These are phyloP conservation scores for Haplographium delicatum DNA, from an alignment of 495 filamentous ascomycete genomes.

Conservation along the genomic window DNA sequence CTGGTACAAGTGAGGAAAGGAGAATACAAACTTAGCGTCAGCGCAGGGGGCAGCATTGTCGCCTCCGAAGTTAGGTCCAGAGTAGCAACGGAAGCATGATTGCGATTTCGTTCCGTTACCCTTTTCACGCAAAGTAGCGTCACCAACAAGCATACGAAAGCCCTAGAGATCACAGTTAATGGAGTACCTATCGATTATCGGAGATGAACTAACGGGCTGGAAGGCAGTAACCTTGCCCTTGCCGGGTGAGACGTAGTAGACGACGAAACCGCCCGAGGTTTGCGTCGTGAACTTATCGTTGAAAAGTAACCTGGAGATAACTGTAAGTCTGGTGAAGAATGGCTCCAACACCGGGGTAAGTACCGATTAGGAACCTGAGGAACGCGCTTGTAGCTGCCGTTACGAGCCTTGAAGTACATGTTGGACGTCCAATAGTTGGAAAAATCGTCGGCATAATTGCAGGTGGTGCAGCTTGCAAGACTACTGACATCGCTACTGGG, in stretches of 20 bases:
- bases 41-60: conserved; percentile 39
- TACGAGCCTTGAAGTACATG: conserved; percentile 34
- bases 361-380: conserved; percentile 35
- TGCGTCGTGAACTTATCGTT: conserved; percentile 23
- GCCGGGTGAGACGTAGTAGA: conserved; percentile 24
- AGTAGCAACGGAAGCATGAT: conserved; percentile 44
- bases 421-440: conserved; percentile 40
- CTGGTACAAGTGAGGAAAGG: no score
- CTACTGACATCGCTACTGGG: conserved; percentile 24
- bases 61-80: conserved; percentile 43
- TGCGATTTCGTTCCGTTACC: conserved; percentile 8
- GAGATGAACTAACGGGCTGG: conserved; percentile 27
- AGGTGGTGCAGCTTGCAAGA: conserved; percentile 28
- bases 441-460: conserved; percentile 30
- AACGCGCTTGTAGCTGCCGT: conserved; percentile 35
- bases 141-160: conserved; percentile 42
- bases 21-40: conserved; percentile 31
- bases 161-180: conserved; percentile 25
- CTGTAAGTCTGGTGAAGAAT: no score
- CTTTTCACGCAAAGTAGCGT: conserved; percentile 21
- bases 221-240: background rate
- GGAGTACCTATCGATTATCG: conserved; percentile 3
- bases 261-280: conserved; percentile 33
- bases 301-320: no score
- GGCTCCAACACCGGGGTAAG: no score